Evolutionary conservation across 1,139 yeast species (phyloP).

Genomic region (Debaryomycetaceae sp.): DNA sequence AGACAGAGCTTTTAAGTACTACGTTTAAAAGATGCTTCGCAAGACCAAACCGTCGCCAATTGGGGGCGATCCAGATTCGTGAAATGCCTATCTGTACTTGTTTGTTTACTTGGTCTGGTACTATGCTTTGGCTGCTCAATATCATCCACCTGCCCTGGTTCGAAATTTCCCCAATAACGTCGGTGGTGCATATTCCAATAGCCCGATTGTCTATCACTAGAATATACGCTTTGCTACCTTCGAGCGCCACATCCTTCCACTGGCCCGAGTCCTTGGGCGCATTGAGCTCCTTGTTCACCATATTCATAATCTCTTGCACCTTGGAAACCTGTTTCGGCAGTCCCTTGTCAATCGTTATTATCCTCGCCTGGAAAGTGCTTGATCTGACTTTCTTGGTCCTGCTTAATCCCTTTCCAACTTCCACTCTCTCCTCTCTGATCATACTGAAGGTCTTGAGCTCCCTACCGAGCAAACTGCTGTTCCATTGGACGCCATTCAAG

Average conservation of each 20-base stretch:
- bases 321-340: slow-evolving; percentile 18
- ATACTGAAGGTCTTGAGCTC: slow-evolving; percentile 29
- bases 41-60: slow-evolving; percentile 51
- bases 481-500: slow-evolving; percentile 48
- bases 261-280: slow-evolving; percentile 52
- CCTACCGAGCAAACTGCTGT: slow-evolving; percentile 18
- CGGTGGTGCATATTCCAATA: slow-evolving; percentile 53
- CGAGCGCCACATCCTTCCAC: slow-evolving; percentile 35
- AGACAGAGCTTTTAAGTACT: slow-evolving; percentile 41
- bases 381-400: not conserved
- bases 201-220: slow-evolving; percentile 38
- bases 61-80: slow-evolving; percentile 59
- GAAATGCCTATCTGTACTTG: slow-evolving; percentile 52
- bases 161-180: slow-evolving; percentile 20
- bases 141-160: slow-evolving; percentile 49
- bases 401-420: not conserved
- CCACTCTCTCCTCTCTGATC: slow-evolving; percentile 1
- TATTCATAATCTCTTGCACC: slow-evolving; percentile 28
- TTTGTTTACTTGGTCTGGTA: slow-evolving; percentile 30
- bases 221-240: slow-evolving; percentile 45
- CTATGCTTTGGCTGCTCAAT: slow-evolving; percentile 26
- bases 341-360: slow-evolving; percentile 15
- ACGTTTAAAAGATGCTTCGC: slow-evolving; percentile 41
- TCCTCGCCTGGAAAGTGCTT: slow-evolving; percentile 8
- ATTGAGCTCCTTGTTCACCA: slow-evolving; percentile 58